Conservation (phyloP, 352 stramenopile genomes). For the Pythium myriotylum region DNA sequence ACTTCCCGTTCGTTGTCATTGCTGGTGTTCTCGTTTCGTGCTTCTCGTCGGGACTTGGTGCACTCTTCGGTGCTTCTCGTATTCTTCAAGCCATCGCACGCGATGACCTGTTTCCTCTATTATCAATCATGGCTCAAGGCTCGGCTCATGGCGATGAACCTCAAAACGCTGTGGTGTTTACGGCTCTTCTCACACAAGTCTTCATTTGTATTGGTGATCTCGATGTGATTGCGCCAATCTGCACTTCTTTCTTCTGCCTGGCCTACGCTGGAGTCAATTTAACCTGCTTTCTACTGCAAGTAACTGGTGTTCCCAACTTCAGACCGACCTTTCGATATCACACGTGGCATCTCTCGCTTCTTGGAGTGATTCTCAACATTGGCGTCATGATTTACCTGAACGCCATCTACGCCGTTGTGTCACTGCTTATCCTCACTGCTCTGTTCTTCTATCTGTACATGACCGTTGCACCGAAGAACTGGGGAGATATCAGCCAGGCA, state of each 20-base stretch:
- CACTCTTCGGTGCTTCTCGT: slow-evolving; percentile 68
- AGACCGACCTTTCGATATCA: slow-evolving; percentile 72
- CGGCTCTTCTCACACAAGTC: slow-evolving; percentile 51
- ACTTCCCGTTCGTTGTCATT: slow-evolving; percentile 59
- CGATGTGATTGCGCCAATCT: slow-evolving; percentile 76
- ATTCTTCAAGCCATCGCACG: slow-evolving; percentile 78
- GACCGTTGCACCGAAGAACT: slow-evolving; percentile 50
- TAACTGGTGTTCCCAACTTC: slow-evolving; percentile 83
- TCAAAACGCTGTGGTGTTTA: slow-evolving; percentile 69
- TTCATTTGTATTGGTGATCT: slow-evolving; percentile 80
- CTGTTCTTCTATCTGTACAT: slow-evolving; percentile 78
- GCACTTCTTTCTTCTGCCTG: slow-evolving; percentile 83
- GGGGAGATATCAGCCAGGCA: slow-evolving; percentile 83
- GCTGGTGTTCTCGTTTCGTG: slow-evolving; percentile 65
- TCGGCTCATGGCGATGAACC: slow-evolving; percentile 69
- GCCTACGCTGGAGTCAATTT: slow-evolving; percentile 77
- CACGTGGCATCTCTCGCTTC: slow-evolving; percentile 64
- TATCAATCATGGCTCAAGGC: slow-evolving; percentile 52
- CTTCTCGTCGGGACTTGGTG: slow-evolving; percentile 69
- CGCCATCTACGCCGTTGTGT: slow-evolving; percentile 56
- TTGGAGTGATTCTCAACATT: slow-evolving; percentile 60
- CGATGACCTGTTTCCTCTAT: slow-evolving; percentile 62
- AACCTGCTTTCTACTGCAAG: slow-evolving; percentile 72
- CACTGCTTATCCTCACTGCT: slow-evolving; percentile 49
- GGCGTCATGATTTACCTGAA: slow-evolving; percentile 82